Conservation (phyloP, 2,329 filamentous ascomycete genomes). For the Ascochyta koolunga region DNA sequence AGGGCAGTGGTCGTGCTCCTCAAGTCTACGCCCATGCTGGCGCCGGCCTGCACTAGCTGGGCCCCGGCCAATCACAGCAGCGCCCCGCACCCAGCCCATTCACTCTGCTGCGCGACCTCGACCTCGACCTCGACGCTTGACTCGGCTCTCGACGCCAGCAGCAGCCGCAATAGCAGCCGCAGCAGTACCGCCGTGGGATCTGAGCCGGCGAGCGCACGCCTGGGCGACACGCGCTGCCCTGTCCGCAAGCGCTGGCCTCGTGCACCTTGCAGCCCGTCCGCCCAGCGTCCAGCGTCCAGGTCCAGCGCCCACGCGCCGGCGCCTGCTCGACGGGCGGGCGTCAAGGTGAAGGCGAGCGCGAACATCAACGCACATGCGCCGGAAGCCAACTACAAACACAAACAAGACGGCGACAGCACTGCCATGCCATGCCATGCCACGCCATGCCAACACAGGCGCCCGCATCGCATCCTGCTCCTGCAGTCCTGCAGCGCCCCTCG, state of each 20-base stretch:
- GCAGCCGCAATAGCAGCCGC: no score
- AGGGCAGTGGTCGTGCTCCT: slow-evolving; percentile 11
- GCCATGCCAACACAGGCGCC: no score
- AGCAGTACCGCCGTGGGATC: slow-evolving; percentile 6
- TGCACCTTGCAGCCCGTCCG: background rate
- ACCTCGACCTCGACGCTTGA: background rate
- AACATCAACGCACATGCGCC: no score
- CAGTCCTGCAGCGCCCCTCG: no score
- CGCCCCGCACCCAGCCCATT: background rate
- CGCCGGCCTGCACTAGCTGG: slow-evolving; percentile 9
- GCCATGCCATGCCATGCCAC: no score
- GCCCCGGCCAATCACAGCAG: slow-evolving; percentile 8
- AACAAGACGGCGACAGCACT: no score
- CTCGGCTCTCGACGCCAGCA: no score
- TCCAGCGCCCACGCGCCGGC: slow-evolving; percentile 4
- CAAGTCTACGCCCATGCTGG: slow-evolving; percentile 6
- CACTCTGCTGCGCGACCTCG: slow-evolving; percentile 4
- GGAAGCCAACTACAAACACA: no score
- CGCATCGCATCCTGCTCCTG: no score
- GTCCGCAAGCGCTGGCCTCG: slow-evolving; percentile 8
- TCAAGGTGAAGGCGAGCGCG: no score
- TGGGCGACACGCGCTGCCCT: slow-evolving; percentile 9
- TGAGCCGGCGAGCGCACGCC: background rate
- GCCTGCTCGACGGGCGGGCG: slow-evolving; percentile 5
- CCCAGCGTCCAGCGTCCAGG: background rate